A percentile compares a stretch with the other conserved stretches of the same genome.
phyloP scores from a whole-genome alignment of 1,139 yeast species.

The Arxiozyma heterogenica region DNA sequence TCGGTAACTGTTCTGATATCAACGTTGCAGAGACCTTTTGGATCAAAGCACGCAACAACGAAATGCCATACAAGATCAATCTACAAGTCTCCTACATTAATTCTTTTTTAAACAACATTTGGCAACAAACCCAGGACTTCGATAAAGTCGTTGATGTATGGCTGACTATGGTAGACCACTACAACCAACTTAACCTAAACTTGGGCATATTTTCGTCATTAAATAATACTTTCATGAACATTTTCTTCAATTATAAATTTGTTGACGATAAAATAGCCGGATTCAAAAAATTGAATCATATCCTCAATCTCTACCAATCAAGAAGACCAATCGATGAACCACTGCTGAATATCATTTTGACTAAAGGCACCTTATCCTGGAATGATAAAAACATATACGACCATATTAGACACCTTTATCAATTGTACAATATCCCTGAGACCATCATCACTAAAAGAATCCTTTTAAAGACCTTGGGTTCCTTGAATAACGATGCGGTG shows the following conservation, averaged over 20 bases:
- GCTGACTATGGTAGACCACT: constrained; percentile 48
- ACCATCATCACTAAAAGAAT: constrained; percentile 74
- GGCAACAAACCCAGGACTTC: constrained; percentile 48
- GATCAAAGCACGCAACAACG: constrained; percentile 51
- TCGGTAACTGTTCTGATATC: constrained; percentile 70
- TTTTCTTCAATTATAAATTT: constrained; percentile 49
- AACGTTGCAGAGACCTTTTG: constrained; percentile 63
- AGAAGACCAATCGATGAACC: constrained; percentile 61
- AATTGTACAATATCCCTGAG: constrained; percentile 47
- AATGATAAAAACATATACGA: constrained; percentile 53
- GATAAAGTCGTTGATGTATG: constrained; percentile 53
- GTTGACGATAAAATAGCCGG: constrained; percentile 49
- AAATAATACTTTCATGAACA: constrained; percentile 57
- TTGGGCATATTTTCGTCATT: constrained; percentile 56
- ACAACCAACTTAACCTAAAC: constrained; percentile 45
- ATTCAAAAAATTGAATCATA: constrained; percentile 43
- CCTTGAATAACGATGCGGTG: constrained; percentile 38
- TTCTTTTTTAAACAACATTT: constrained; percentile 53
- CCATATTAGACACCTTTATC: constrained; percentile 52
- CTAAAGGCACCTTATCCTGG: constrained; percentile 56
- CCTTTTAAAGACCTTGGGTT: constrained; percentile 63
- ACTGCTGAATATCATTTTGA: constrained; percentile 66
- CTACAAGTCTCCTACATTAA: constrained; percentile 70
- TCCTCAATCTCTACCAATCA: constrained; percentile 48
- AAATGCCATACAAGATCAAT: constrained; percentile 61